phyloP scores from a whole-genome alignment of 805 yeast genomes.

The Starmerella stigmatis region DNA sequence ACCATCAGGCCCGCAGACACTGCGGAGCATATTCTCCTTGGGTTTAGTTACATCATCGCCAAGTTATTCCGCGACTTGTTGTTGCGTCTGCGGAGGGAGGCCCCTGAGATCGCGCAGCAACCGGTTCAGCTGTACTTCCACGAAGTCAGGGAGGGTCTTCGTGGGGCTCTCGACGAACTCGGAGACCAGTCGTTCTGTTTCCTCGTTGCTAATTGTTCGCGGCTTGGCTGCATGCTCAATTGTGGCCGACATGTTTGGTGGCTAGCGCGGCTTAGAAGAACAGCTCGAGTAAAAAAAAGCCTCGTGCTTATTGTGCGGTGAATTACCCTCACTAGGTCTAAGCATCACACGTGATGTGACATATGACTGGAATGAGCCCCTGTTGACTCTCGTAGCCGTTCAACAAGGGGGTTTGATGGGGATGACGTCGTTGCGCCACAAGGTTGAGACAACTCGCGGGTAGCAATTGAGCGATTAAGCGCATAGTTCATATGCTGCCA shows the following conservation, averaged over 20 bases:
- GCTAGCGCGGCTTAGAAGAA: neutral
- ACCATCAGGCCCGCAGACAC: too few relatives aligned
- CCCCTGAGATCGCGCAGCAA: conserved; percentile 72
- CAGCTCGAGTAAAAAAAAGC: neutral
- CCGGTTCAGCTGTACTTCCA: conserved; percentile 55
- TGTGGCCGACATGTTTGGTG: conserved; percentile 15
- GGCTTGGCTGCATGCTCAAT: conserved; percentile 12
- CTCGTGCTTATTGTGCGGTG: neutral
- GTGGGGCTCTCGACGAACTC: conserved; percentile 26
- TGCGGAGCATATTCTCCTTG: too few relatives aligned
- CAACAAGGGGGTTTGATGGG: too few relatives aligned
- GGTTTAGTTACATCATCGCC: too few relatives aligned
- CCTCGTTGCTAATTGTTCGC: conserved; percentile 19
- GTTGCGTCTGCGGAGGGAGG: conserved; percentile 47
- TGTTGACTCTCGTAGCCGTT: too few relatives aligned
- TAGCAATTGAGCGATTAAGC: too few relatives aligned
- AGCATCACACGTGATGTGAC: too few relatives aligned
- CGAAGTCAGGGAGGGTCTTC: conserved; percentile 33
- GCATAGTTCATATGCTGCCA: too few relatives aligned
- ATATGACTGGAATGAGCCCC: too few relatives aligned
- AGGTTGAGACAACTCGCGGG: too few relatives aligned
- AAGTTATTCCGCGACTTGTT: neutral
- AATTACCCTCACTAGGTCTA: too few relatives aligned
- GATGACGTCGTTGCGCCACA: too few relatives aligned
- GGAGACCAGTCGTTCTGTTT: conserved; percentile 23